Conservation (phyloP, 1,284 basidiomycete species). For the Ustilago shanxiensis region DNA sequence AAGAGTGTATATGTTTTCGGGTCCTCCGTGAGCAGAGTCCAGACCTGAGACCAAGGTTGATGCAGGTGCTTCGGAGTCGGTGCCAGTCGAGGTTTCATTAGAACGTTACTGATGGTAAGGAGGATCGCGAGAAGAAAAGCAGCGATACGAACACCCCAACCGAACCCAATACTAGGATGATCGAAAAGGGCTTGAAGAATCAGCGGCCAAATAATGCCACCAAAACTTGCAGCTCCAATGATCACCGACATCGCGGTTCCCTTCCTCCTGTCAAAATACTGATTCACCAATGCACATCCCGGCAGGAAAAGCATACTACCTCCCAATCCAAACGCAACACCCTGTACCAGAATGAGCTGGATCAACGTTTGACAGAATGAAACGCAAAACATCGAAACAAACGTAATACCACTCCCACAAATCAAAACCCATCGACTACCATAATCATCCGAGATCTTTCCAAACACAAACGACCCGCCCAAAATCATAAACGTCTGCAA, state of each 20-base stretch:
- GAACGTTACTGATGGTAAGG: conserved; percentile 32
- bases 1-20: conserved; percentile 32
- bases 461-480: conserved; percentile 40
- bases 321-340: conserved; percentile 36
- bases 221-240: conserved; percentile 46
- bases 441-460: conserved; percentile 49
- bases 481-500: conserved; percentile 52
- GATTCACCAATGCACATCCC: conserved; percentile 41
- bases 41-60: conserved; percentile 36
- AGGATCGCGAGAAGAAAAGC: conserved; percentile 37
- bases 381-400: conserved; percentile 38
- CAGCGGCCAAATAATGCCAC: conserved; percentile 50
- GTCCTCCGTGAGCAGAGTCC: conserved; percentile 28
- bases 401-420: conserved; percentile 35
- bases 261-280: conserved; percentile 48
- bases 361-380: conserved; percentile 38
- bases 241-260: conserved; percentile 48
- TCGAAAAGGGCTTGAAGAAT: conserved; percentile 37
- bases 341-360: conserved; percentile 41
- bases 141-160: conserved; percentile 41
- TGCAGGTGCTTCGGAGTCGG: conserved; percentile 13
- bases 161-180: conserved; percentile 32
- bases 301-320: conserved; percentile 54
- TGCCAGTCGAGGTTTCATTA: conserved; percentile 40
- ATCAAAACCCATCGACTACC: conserved; percentile 37